Base-by-base conservation (phyloP, 208 protist species). In the Leishmania mexicana region DNA sequence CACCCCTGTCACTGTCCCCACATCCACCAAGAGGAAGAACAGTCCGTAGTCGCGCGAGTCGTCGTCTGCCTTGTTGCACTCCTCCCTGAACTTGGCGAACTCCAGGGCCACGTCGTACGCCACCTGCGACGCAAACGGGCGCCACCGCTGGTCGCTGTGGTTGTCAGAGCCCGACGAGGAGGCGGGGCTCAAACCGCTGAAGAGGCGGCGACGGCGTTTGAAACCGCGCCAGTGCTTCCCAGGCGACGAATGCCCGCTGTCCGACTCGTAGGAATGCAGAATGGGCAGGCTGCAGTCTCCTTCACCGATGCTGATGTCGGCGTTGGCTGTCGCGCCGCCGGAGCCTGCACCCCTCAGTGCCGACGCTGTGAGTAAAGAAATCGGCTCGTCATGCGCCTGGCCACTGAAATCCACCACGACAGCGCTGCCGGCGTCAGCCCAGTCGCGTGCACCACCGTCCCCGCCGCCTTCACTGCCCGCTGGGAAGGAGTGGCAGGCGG, bases 1-100 rank as follows among this genome's bases (percentile, higher is more conserved):
- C 53, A 83, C 85, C 21, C 93, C 94, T 40, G 71, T 80, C 21
- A 95, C 79, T 0, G 51, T 68, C 35, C 78, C 79, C 0, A 97
- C 80, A 15, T 67, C 81, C 24, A 93, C 81, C 28, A 89, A 47
- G 21, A 86, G 80, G 67, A 93, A 96, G 75, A 92, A 87, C 72
- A 97, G 76, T 0, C 93, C 94, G 81, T 96, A 95, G 81, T 97
- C 94, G 80, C 92, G 93, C n/a, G 90, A 87, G 75, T 90, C 68
- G 70, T 95, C 92, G 19, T 90, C 86, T 10, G 88, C 87, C 60
- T 82, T 80, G 49, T 92, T 89, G 67, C 86, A 81, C 28, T 85
- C 73, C 74, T 93, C 90, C 87, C 94, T 94, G 72, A 88, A 93
- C 65, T 90, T 83, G 1, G 88, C 87, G 47, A 96, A 97, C 7